Conservation (phyloP, 257 asterid species). For the Orobanche coerulescens region DNA sequence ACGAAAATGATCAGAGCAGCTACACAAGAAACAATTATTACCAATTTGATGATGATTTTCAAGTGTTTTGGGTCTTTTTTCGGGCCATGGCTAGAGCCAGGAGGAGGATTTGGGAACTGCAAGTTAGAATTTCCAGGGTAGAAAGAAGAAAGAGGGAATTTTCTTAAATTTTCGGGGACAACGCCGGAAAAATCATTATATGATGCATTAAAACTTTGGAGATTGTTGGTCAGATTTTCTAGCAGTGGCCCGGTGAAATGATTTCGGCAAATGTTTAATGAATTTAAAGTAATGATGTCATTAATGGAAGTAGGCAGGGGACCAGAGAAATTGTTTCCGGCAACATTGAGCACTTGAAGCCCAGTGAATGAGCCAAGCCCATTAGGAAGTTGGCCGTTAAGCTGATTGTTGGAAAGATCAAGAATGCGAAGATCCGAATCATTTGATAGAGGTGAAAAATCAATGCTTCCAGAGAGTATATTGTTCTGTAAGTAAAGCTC, state of each 20-base stretch:
- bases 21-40: conserved; percentile 54
- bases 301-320: conserved; percentile 55
- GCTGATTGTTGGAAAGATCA: conserved; percentile 62
- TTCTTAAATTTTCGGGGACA: conserved; percentile 82
- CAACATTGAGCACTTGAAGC: conserved; percentile 54
- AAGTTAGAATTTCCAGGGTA: conserved; percentile 81
- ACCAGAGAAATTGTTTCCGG: conserved; percentile 74
- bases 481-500: conserved; percentile 75
- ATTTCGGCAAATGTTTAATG: conserved; percentile 61
- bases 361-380: conserved; percentile 47
- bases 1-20: conserved; percentile 40
- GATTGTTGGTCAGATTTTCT: conserved; percentile 45
- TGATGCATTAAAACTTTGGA: conserved; percentile 75
- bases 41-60: conserved; percentile 47
- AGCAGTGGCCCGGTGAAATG: conserved; percentile 70
- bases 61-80: conserved; percentile 23
- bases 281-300: conserved; percentile 36
- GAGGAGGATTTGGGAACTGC: conserved; percentile 75
- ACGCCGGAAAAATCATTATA: conserved; percentile 73
- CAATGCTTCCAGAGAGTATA: conserved; percentile 47
- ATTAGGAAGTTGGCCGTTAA: conserved; percentile 56
- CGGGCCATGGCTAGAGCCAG: conserved; percentile 40
- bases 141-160: conserved; percentile 71
- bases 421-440: conserved; percentile 45
- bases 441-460: conserved; percentile 43